Conservation (phyloP, 257 asterid genomes). For the Lantana camara region DNA sequence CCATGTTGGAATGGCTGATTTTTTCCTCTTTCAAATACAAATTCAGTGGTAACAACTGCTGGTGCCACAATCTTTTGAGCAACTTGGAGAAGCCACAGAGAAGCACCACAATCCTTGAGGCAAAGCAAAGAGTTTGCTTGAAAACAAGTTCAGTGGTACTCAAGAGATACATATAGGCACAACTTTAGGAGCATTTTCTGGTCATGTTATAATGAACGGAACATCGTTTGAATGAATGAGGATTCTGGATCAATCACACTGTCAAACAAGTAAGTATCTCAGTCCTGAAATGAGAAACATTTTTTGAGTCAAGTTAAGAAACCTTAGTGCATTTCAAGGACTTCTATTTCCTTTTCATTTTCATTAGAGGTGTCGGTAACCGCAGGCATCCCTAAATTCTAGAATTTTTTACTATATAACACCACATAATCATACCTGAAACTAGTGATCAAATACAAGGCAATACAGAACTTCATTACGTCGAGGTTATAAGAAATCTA, state of each 20-base stretch:
- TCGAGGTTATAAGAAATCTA: not conserved
- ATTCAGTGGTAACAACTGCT: constrained; percentile 28
- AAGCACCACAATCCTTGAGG: constrained; percentile 40
- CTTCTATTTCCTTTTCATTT: not conserved
- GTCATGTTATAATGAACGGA: constrained; percentile 16
- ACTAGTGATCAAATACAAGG: not conserved
- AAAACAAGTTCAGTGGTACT: constrained; percentile 36
- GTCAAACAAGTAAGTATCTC: constrained; percentile 27
- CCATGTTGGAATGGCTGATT: constrained; percentile 43
- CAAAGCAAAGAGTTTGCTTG: constrained; percentile 35
- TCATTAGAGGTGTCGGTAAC: not conserved
- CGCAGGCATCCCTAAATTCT: not conserved
- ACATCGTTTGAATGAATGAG: constrained; percentile 2
- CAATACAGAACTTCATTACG: not conserved
- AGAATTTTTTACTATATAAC: not conserved
- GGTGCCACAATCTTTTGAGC: constrained; percentile 39
- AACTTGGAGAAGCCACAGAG: constrained; percentile 43
- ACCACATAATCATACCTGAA: constrained; percentile 12
- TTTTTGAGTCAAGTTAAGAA: constrained; percentile 12
- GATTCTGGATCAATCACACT: constrained; percentile 20
- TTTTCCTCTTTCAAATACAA: constrained; percentile 29
- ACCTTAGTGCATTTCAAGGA: not conserved
- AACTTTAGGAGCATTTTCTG: constrained; percentile 32
- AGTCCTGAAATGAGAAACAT: constrained; percentile 16
- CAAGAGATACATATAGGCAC: constrained; percentile 33